A percentile compares a stretch with the other conserved stretches of the same genome.
Conservation (phyloP, 2,329 filamentous ascomycete genomes). For the Calonectria ilicicola region DNA sequence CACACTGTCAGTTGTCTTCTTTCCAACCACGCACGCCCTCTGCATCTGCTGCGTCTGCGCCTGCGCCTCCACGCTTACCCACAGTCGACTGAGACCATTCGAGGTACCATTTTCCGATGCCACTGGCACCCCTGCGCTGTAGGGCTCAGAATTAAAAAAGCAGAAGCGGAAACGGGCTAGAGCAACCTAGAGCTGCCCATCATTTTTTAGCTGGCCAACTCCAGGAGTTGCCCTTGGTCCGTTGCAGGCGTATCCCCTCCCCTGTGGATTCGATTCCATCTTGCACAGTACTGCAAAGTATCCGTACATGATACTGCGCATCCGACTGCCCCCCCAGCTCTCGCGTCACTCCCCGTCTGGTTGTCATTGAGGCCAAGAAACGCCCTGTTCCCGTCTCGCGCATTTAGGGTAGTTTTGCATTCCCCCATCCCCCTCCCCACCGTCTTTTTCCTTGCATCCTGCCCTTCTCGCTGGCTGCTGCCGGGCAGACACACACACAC, state of each 20-base stretch:
- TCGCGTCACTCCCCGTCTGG: constrained; percentile 3
- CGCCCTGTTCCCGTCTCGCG: constrained; percentile 1
- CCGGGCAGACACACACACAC: not conserved
- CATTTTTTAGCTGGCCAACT: constrained; percentile 15
- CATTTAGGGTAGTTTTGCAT: constrained; percentile 9
- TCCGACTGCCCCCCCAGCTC: constrained; percentile 15
- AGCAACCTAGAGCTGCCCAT: constrained; percentile 21
- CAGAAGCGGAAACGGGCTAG: constrained; percentile 21
- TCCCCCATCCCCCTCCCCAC: constrained; percentile 4
- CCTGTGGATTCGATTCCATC: constrained; percentile 8
- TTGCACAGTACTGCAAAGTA: constrained; percentile 12
- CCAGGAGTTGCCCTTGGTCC: constrained; percentile 39
- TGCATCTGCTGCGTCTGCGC: constrained; percentile 2
- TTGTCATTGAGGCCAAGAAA: constrained; percentile 4
- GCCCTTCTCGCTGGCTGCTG: not conserved
- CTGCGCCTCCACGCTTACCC: constrained; percentile 5
- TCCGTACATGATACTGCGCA: constrained; percentile 14
- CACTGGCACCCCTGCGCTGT: constrained; percentile 13
- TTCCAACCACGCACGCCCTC: constrained; percentile 5
- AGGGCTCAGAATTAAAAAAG: constrained; percentile 20
- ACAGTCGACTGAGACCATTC: constrained; percentile 15
- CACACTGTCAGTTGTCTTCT: constrained; percentile 6
- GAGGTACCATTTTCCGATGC: constrained; percentile 7
- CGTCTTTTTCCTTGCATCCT: not conserved
- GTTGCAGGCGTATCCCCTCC: constrained; percentile 37